Evolutionary conservation across 2,329 filamentous ascomycete genomes (phyloP).

Genomic region (Paraconiothyrium brasiliense): DNA sequence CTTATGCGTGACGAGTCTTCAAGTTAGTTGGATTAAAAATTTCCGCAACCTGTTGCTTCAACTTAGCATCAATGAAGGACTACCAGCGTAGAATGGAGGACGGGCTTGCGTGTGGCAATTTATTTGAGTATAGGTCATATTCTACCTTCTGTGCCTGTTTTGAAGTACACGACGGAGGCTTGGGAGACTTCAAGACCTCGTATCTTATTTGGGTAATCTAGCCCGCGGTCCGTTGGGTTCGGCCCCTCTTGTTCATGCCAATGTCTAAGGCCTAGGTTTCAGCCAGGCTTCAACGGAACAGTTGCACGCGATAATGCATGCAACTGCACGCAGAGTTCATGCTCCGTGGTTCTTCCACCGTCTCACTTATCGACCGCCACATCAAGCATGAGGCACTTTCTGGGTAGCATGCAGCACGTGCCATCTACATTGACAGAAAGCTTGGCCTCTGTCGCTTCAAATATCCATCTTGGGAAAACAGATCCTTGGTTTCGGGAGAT

Average conservation of each 20-base stretch:
- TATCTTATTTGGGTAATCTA: not conserved
- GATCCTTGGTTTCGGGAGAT: not conserved
- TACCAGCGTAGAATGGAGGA: too few relatives aligned
- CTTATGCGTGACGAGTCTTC: too few relatives aligned
- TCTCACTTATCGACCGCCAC: conserved; percentile 14
- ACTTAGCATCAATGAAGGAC: too few relatives aligned
- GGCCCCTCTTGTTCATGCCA: not conserved
- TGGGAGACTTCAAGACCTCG: not conserved
- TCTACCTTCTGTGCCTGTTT: not conserved
- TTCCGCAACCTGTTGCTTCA: too few relatives aligned
- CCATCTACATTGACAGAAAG: not conserved
- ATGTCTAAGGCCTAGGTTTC: not conserved
- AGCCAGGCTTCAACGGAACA: not conserved
- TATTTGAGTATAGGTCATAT: too few relatives aligned
- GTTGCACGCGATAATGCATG: conserved; percentile 1
- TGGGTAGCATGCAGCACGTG: too few relatives aligned
- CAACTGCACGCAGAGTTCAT: not conserved
- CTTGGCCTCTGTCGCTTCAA: not conserved
- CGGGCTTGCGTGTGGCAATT: too few relatives aligned
- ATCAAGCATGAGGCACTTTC: not conserved
- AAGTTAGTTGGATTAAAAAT: too few relatives aligned
- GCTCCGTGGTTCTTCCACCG: not conserved
- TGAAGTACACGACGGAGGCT: not conserved
- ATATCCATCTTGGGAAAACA: not conserved
- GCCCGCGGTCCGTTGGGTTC: not conserved